Evolutionary conservation across 345 rosid genomes (phyloP), one percentile per base, ranked within the genome.

Genomic region (Citrus inodora): DNA sequence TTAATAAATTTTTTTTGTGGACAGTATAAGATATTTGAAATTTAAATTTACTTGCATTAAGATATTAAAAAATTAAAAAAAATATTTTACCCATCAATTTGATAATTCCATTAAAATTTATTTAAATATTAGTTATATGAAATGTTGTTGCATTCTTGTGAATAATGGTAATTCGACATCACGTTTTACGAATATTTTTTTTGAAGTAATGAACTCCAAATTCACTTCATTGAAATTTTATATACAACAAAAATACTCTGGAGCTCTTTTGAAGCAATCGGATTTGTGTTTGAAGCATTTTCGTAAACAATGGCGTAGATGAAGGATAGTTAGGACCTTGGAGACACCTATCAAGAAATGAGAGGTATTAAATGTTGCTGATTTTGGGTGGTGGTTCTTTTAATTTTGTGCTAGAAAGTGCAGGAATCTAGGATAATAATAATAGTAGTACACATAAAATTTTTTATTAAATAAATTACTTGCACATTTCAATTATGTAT

Each of bases 361-460:
- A 9, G 10, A 30, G 6, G 7, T 1, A 24, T 53, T 14, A 4
- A 69, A 24, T 22, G 21, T 8, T 27, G 30, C 14, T 32, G 10
- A 68, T 38, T 48, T 58, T 21, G 53, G 7, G 13, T 1, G 21
- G 9, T 14, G 25, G 40, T 9, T 59, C n/a, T 24, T 4, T 77
- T 58, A 69, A 35, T 60, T 46, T 22, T 33, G 75, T 9, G 22
- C 7, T 71, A 16, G 65, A 68, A 85, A 81, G 83, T 82, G 79
- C 80, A 53, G 32, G 67, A 86, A 81, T 81, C 83, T 61, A 83
- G 76, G 85, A 53, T 53, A 11, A 48, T 63, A 46, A 30, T 9
- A 42, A 3, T 42, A 2, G 1, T 42, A 42, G 14, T 11, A 42
- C 51, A 42, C 32, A 3, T 2, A 9, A 0, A 27, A 21, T 38